phyloP scores from a whole-genome alignment of 2,329 filamentous ascomycete genomes.

The Ceratocystis alfenasii region DNA sequence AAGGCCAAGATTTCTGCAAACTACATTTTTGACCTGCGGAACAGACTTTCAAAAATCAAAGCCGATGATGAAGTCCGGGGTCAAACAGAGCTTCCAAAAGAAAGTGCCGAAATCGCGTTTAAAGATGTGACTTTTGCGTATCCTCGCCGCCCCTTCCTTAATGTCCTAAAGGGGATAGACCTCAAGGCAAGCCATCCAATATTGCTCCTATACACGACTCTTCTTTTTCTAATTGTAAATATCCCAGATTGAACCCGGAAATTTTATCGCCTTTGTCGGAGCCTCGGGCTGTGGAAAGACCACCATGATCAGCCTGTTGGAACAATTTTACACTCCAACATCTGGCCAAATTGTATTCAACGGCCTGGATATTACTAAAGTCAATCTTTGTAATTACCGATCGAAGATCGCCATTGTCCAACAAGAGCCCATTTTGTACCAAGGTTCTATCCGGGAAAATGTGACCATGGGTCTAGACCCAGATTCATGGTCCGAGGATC shows the following conservation, averaged over 20 bases:
- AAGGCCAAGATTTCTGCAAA: constrained; percentile 39
- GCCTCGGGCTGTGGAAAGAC: constrained; percentile 49
- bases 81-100: constrained; percentile 19
- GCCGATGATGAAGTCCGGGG: constrained; percentile 24
- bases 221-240: background rate
- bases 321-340: constrained; percentile 35
- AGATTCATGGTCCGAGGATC: constrained; percentile 27
- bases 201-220: too few relatives aligned
- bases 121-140: constrained; percentile 47
- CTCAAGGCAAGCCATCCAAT: constrained; percentile 26
- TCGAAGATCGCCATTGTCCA: constrained; percentile 32
- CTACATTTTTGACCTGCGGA: constrained; percentile 36
- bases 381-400: constrained; percentile 29
- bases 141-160: constrained; percentile 32
- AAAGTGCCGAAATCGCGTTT: constrained; percentile 36
- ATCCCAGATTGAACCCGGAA: constrained; percentile 32
- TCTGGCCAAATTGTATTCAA: constrained; percentile 28
- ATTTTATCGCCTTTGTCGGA: constrained; percentile 45
- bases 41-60: constrained; percentile 28
- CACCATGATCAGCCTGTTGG: constrained; percentile 43
- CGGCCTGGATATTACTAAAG: constrained; percentile 27
- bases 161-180: constrained; percentile 32
- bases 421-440: constrained; percentile 34
- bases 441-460: constrained; percentile 45
- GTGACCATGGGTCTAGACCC: constrained; percentile 36